These are phyloP conservation scores for Wallacemonas rigidus DNA, from an alignment of 208 protist species.

Conservation along the genomic window DNA sequence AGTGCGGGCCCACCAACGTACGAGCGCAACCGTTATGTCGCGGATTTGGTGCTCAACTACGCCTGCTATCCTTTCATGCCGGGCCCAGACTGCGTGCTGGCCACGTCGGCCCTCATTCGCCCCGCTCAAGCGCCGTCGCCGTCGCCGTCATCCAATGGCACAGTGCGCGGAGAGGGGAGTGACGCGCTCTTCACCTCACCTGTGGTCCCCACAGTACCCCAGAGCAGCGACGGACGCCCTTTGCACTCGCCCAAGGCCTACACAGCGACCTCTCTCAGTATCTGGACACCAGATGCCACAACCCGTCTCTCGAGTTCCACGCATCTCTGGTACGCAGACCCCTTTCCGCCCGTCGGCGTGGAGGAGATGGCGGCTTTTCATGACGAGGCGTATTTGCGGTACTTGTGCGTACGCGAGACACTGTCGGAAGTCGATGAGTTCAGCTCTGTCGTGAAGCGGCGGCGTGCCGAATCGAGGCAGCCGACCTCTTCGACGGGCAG, in stretches of 20 bases:
- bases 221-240: constrained; percentile 3
- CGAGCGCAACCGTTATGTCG: constrained; percentile 41
- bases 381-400: constrained; percentile 39
- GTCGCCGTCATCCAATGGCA: background rate
- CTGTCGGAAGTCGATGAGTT: constrained; percentile 45
- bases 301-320: constrained; percentile 3
- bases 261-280: background rate
- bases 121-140: background rate
- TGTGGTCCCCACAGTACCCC: background rate
- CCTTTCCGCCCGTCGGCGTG: constrained; percentile 31
- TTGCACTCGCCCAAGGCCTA: background rate
- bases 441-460: constrained; percentile 17
- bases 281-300: constrained; percentile 2
- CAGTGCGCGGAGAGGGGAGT: too few species aligned
- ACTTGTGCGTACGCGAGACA: constrained; percentile 42
- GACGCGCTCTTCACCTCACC: too few species aligned
- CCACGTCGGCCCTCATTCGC: background rate
- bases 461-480: constrained; percentile 24
- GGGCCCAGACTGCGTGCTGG: constrained; percentile 8
- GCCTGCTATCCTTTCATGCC: constrained; percentile 31
- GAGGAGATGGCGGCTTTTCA: constrained; percentile 48
- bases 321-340: constrained; percentile 35
- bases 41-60: constrained; percentile 50
- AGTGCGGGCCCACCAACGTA: constrained; percentile 35
- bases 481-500: background rate